Evolutionary conservation across 805 yeast species (phyloP).

Genomic region (Ascoidea rubescens): DNA sequence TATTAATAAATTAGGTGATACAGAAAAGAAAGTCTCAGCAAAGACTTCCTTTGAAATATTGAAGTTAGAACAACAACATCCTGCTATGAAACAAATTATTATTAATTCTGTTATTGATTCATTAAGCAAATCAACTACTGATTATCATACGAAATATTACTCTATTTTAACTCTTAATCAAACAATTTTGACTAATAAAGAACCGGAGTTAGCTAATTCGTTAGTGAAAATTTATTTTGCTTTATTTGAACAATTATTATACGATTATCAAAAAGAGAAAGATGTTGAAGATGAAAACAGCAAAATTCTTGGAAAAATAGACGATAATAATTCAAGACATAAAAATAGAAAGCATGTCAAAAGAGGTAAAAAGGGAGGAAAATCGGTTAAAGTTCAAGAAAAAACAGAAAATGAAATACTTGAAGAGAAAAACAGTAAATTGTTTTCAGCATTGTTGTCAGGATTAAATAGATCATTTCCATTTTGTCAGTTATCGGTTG

Average conservation of each 20-base stretch:
- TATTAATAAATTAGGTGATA: slow-evolving; percentile 89
- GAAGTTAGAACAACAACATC: slow-evolving; percentile 79
- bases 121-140: slow-evolving; percentile 52
- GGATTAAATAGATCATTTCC: slow-evolving; percentile 97
- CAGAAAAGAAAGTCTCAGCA: slow-evolving; percentile 80
- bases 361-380: slow-evolving; percentile 82
- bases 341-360: slow-evolving; percentile 65
- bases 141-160: slow-evolving; percentile 81
- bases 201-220: slow-evolving; percentile 68
- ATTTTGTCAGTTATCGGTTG: slow-evolving; percentile 61
- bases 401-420: slow-evolving; percentile 49
- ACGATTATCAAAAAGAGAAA: slow-evolving; percentile 43
- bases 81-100: slow-evolving; percentile 83
- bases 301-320: slow-evolving; percentile 10
- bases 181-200: slow-evolving; percentile 71
- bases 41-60: slow-evolving; percentile 73
- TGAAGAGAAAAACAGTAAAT: slow-evolving; percentile 72
- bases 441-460: slow-evolving; percentile 82
- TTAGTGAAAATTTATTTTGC: slow-evolving; percentile 77
- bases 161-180: slow-evolving; percentile 83
- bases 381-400: slow-evolving; percentile 45
- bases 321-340: slow-evolving; percentile 34
- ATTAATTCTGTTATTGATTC: slow-evolving; percentile 72
- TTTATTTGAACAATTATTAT: slow-evolving; percentile 69
- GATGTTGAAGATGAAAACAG: slow-evolving; percentile 25